Conservation (phyloP, 805 yeast species). For the Pichia manshurica region DNA sequence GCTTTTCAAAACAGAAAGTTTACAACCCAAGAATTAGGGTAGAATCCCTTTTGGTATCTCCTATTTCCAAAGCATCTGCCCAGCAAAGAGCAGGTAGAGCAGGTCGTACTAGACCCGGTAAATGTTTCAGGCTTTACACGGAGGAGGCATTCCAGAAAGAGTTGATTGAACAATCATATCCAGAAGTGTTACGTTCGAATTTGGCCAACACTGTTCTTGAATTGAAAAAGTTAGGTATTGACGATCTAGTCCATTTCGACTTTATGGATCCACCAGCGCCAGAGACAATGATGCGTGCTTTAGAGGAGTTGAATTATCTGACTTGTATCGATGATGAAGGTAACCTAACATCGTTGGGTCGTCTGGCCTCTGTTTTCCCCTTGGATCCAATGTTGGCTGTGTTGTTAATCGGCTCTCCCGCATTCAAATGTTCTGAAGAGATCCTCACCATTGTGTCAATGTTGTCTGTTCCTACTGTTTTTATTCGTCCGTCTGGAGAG, state of each 20-base stretch:
- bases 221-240: constrained; percentile 88
- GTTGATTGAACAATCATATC: constrained; percentile 90
- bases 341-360: constrained; percentile 79
- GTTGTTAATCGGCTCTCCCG: constrained; percentile 82
- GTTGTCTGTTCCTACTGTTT: constrained; percentile 89
- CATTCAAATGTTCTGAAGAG: constrained; percentile 82
- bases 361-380: constrained; percentile 89
- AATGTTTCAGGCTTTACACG: constrained; percentile 92
- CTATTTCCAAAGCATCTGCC: constrained; percentile 94
- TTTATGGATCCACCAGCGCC: constrained; percentile 99
- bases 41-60: constrained; percentile 88
- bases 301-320: constrained; percentile 88
- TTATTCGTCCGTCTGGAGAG: constrained; percentile 84
- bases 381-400: constrained; percentile 94
- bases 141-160: constrained; percentile 95
- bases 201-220: constrained; percentile 88
- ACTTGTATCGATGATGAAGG: constrained; percentile 92
- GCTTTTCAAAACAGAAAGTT: constrained; percentile 93
- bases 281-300: constrained; percentile 98
- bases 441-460: constrained; percentile 83
- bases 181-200: constrained; percentile 89
- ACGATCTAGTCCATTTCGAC: constrained; percentile 95
- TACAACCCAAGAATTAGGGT: constrained; percentile 95
- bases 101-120: constrained; percentile 98
- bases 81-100: constrained; percentile 99